A percentile compares a stretch with the other conserved stretches of the same genome.
phyloP scores from a whole-genome alignment of 257 asterid genomes.

The Paulownia fortunei region DNA sequence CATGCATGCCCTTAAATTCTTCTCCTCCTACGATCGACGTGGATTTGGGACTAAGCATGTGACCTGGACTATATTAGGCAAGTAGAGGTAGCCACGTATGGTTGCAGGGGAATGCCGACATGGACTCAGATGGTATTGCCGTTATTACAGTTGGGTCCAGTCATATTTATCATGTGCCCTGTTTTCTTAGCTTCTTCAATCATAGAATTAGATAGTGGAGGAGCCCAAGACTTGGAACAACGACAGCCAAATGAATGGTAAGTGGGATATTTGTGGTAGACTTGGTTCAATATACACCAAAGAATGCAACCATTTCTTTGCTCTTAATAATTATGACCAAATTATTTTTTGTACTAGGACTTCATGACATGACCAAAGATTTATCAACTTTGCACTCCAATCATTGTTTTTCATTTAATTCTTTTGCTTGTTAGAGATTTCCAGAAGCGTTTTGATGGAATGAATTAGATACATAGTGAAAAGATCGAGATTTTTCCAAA shows the following conservation, averaged over 20 bases:
- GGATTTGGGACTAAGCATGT: slow-evolving; percentile 33
- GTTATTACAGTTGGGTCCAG: slow-evolving; percentile 48
- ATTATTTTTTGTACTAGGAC: slow-evolving; percentile 17
- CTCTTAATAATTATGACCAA: slow-evolving; percentile 13
- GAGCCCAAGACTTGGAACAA: slow-evolving; percentile 31
- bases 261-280: slow-evolving; percentile 33
- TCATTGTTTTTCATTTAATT: slow-evolving; percentile 28
- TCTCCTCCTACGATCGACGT: slow-evolving; percentile 26
- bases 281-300: slow-evolving; percentile 42
- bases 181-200: slow-evolving; percentile 6
- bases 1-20: slow-evolving; percentile 38
- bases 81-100: slow-evolving; percentile 7
- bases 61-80: slow-evolving; percentile 6
- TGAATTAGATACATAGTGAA: not conserved
- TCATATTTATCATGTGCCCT: slow-evolving; percentile 39
- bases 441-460: not conserved
- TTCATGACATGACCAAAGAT: slow-evolving; percentile 33
- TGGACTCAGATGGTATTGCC: slow-evolving; percentile 32
- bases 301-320: not conserved
- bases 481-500: not conserved
- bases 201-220: not conserved
- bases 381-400: slow-evolving; percentile 21
- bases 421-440: not conserved
- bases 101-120: slow-evolving; percentile 46
- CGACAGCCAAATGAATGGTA: slow-evolving; percentile 45